Evolutionary conservation across 2,329 filamentous ascomycete species (phyloP), one percentile per base, ranked within the genome.

Genomic region (Sclerotinia minor): DNA sequence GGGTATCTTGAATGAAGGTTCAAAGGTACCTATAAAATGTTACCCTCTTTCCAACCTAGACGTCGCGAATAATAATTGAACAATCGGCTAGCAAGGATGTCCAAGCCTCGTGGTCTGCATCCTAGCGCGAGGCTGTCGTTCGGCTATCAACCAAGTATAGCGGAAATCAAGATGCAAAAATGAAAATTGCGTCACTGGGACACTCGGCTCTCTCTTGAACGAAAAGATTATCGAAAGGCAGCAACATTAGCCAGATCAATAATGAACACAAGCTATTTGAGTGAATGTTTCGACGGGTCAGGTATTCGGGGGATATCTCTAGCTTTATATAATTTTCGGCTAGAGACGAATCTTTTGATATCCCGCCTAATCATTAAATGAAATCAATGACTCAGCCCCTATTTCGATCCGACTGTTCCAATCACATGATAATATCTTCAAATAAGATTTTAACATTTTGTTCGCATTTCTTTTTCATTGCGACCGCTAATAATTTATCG

Each of bases 271-370:
- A 67, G 19, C n/a, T 13, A n/a, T 61, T 50, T 5, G 32, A 32
- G 47, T 21, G 11, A 24, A 32, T n/a, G 15, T 47, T 47, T 38
- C 41, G 1, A 45, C 8, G 5, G 5, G 47, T 63, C 49, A 26
- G 38, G 45, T 21, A 24, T n/a, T 41, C 38, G 41, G 57, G 65
- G 65, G 49, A 50, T 49, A 26, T 26, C 9, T 32, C 4, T 26
- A 44, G 38, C 66, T 69, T 73, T 75, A 74, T 75, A 76, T 74
- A 75, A 38, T 67, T 69, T 71, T 71, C 71, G 58, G 47, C 66
- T 55, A 68, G 58, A 67, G n/a, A 60, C 52, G 55, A 64, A 47
- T 29, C 60, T 64, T 26, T 61, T 60, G 67, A 71, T 71, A 69
- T 57, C 67, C 63, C 71, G 71, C 71, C 71, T 72, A 73, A 64